These are phyloP conservation scores for Lecanicillium sp. DNA, from an alignment of 2,329 filamentous ascomycete species.

Conservation along the genomic window DNA sequence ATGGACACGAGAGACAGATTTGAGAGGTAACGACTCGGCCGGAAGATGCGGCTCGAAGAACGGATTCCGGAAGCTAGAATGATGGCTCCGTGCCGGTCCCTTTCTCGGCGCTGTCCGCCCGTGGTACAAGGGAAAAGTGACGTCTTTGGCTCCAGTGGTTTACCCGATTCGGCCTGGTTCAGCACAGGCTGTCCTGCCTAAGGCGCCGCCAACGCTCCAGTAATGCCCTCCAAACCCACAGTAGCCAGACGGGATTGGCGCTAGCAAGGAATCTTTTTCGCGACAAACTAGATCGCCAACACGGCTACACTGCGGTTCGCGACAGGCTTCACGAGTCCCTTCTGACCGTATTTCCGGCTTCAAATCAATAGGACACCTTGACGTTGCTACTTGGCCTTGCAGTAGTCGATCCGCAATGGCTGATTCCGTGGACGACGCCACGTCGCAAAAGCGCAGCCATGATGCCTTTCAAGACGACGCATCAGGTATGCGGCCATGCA, in stretches of 20 bases:
- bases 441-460: slow-evolving; percentile 41
- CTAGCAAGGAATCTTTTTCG: too few relatives aligned
- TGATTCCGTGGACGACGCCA: slow-evolving; percentile 23
- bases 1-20: too few relatives aligned
- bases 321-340: background rate
- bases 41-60: too few relatives aligned
- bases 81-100: too few relatives aligned
- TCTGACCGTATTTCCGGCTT: background rate
- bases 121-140: too few relatives aligned
- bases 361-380: background rate
- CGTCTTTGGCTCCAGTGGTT: too few relatives aligned
- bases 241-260: too few relatives aligned
- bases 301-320: background rate
- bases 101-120: too few relatives aligned
- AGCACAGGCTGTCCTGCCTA: background rate
- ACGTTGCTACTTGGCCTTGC: background rate
- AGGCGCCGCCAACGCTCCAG: background rate
- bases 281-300: too few relatives aligned
- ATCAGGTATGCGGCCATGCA: slow-evolving; percentile 23
- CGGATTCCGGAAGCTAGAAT: background rate
- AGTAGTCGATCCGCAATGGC: slow-evolving; percentile 13
- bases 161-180: too few relatives aligned
- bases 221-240: background rate
- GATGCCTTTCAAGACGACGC: slow-evolving; percentile 43
- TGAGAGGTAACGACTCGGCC: too few relatives aligned